A percentile compares a stretch with the other conserved stretches of the same genome.
These are phyloP conservation scores for Apiospora sp. DNA, from an alignment of 2,329 filamentous ascomycete genomes.

Conservation along the genomic window DNA sequence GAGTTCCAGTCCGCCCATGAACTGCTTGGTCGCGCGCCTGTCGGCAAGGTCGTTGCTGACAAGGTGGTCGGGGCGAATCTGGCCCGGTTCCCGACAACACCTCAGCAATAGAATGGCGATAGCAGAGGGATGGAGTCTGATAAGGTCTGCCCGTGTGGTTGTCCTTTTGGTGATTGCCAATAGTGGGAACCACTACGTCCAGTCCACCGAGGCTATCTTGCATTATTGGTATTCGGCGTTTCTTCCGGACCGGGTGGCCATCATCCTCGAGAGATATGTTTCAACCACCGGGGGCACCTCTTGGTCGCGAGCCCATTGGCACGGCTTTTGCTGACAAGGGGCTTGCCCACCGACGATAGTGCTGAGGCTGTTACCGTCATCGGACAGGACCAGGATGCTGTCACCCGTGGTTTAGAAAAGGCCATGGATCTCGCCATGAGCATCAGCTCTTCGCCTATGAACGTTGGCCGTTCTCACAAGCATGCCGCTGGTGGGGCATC, in stretches of 20 bases:
- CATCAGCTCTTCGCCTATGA: slow-evolving; percentile 85
- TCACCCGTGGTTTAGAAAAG: slow-evolving; percentile 79
- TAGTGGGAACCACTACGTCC: background rate
- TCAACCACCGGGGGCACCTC: no score
- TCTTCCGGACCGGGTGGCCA: background rate
- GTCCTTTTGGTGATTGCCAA: background rate
- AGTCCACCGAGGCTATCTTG: background rate
- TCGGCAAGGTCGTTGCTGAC: slow-evolving; percentile 55
- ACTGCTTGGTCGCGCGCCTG: slow-evolving; percentile 31
- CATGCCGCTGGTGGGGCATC: slow-evolving; percentile 73
- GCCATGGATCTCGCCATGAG: slow-evolving; percentile 88
- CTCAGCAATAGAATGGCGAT: no score
- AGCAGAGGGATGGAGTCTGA: background rate
- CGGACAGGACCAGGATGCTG: slow-evolving; percentile 72
- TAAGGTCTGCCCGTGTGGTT: background rate
- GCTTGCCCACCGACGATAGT: slow-evolving; percentile 73
- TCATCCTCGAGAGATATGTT: background rate
- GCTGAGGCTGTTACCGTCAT: slow-evolving; percentile 87
- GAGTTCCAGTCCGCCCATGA: background rate
- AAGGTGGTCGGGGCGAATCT: slow-evolving; percentile 55
- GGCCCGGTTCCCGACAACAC: no score
- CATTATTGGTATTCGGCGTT: slow-evolving; percentile 19
- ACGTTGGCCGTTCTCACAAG: slow-evolving; percentile 81
- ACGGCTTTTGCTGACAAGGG: no score
- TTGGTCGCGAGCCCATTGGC: no score